A percentile compares a stretch with the other conserved stretches of the same genome.
Conservation (phyloP, 768 basidiomycete species). For the Paxillus ammoniavirescens region DNA sequence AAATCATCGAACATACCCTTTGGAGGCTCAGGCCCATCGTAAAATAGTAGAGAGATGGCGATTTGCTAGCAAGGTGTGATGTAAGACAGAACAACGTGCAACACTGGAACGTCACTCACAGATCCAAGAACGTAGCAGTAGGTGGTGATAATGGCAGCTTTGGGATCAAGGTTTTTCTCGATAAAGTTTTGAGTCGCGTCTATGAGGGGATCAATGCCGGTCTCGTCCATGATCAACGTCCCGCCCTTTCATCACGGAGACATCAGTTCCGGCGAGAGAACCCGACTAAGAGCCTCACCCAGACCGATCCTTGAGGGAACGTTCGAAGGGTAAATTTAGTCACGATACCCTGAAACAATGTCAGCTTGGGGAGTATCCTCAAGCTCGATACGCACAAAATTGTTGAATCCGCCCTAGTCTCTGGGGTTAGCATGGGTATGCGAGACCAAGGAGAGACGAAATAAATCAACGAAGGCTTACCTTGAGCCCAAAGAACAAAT, state of each 20-base stretch:
- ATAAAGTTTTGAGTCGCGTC: conserved; percentile 23
- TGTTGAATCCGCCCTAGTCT: conserved; percentile 60
- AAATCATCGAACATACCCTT: conserved; percentile 32
- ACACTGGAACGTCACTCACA: background rate
- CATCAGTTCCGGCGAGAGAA: conserved; percentile 19
- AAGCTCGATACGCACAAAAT: conserved; percentile 41
- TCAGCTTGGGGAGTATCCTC: background rate
- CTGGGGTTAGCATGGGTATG: background rate
- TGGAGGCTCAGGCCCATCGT: conserved; percentile 43
- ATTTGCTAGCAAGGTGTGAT: conserved; percentile 3
- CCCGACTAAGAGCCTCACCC: conserved; percentile 37
- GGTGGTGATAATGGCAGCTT: conserved; percentile 40
- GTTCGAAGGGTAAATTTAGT: conserved; percentile 55
- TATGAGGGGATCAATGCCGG: no score
- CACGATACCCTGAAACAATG: conserved; percentile 48
- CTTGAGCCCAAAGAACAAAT: conserved; percentile 46
- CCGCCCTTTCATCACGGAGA: conserved; percentile 43
- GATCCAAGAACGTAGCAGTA: conserved; percentile 23
- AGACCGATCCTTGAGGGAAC: conserved; percentile 52
- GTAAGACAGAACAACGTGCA: no score
- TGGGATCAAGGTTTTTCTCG: conserved; percentile 22
- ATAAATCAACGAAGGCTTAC: conserved; percentile 21
- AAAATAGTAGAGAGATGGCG: conserved; percentile 46
- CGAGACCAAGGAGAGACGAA: background rate
- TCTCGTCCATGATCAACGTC: conserved; percentile 1